A percentile compares a stretch with the other conserved stretches of the same genome.
These are phyloP conservation scores for Pseudopyricularia javanii DNA, from an alignment of 2,329 filamentous ascomycete genomes.

Conservation along the genomic window DNA sequence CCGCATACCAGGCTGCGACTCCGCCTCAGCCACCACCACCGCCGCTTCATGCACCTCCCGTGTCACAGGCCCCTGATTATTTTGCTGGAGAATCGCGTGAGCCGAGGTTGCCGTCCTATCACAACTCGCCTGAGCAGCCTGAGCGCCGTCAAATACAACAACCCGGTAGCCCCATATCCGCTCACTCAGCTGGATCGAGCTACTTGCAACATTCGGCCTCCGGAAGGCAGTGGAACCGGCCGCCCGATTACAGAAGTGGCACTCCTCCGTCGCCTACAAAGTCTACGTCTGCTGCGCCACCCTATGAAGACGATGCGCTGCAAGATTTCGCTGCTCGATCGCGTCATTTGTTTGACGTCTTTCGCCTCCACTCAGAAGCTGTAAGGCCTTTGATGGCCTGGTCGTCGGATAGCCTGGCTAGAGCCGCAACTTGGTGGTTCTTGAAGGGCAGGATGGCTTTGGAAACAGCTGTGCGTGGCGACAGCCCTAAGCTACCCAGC, in stretches of 20 bases:
- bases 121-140: slow-evolving; percentile 9
- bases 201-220: slow-evolving; percentile 13
- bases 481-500: slow-evolving; percentile 33
- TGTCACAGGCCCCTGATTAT: neutral
- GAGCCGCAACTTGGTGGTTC: slow-evolving; percentile 82
- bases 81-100: slow-evolving; percentile 2
- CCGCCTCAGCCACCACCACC: slow-evolving; percentile 5
- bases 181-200: slow-evolving; percentile 11
- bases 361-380: slow-evolving; percentile 65
- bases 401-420: slow-evolving; percentile 53
- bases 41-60: slow-evolving; percentile 2
- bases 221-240: slow-evolving; percentile 13
- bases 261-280: slow-evolving; percentile 9
- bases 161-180: slow-evolving; percentile 6
- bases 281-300: slow-evolving; percentile 21
- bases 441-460: slow-evolving; percentile 65
- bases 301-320: slow-evolving; percentile 53
- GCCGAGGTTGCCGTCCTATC: neutral
- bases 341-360: slow-evolving; percentile 62
- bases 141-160: slow-evolving; percentile 5
- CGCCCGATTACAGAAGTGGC: slow-evolving; percentile 10
- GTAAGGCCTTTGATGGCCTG: slow-evolving; percentile 53
- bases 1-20: neutral
- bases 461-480: slow-evolving; percentile 54
- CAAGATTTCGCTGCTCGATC: slow-evolving; percentile 59